Evolutionary conservation across 768 basidiomycete species (phyloP), one percentile per base, ranked within the genome.

Genomic region (Leccinum boreale): DNA sequence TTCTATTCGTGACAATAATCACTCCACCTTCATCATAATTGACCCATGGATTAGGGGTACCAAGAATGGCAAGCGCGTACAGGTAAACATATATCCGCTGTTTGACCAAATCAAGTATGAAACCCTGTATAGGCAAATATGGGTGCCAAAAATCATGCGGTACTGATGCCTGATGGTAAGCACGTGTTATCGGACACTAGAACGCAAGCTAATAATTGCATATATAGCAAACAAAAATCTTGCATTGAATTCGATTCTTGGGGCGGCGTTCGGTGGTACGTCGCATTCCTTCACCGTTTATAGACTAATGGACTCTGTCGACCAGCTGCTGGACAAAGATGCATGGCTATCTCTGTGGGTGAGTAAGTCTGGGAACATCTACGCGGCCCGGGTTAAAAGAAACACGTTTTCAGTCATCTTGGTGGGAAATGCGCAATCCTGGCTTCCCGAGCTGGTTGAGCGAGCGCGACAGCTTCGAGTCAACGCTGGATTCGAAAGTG

Each of bases 121-220:
- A 46, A 54, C 49, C 26, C 26, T 28, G 60, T 57, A 10, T 26
- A 87, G 75, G 85, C 87, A 10, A 89, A 90, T 65, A 74, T 98
- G 73, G 96, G 96, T n/a, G 96, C 96, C 28, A 99, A 99, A 78
- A 98, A 96, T 65, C 94, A 96, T 72, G 92, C 87, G 17, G 82
- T 96, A 14, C 71, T 96, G 64, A 94, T 96, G 92, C 90, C 93
- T 19, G 94, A 97, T 73, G 92, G 94, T 95, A 60, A 55, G 80
- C 67, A 21, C 23, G 29, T 23, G 28, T 28, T 8, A 54, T 28
- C 56, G 42, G 31, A 29, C n/a, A 26, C 9, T 33, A 28, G n/a
- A 31, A 7, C 15, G 7, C 44, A 51, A 29, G 53, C 11, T 60
- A 48, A 64, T 45, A 21, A 23, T 46, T 46, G 45, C 47, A 6